Evolutionary conservation across 2,329 filamentous ascomycete genomes (phyloP).

Genomic region (Fusarium lyarnte): DNA sequence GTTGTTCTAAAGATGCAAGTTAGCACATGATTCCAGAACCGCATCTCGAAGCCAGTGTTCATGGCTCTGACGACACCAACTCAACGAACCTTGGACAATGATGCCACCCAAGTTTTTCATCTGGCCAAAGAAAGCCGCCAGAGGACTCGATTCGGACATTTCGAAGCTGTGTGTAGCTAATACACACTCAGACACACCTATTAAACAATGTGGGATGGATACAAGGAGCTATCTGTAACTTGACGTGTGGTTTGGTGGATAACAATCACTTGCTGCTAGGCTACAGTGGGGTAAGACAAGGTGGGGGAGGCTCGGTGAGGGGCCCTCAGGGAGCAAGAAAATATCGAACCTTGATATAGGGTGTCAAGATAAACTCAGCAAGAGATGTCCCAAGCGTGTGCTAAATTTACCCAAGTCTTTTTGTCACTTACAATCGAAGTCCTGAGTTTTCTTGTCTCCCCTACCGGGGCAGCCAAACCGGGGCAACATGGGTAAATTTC

Average conservation of each 20-base stretch:
- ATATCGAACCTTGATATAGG: too few species aligned
- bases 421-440: too few species aligned
- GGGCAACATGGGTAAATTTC: neutral
- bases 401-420: too few species aligned
- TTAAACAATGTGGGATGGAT: conserved; percentile 8
- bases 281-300: conserved; percentile 21
- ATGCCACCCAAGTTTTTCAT: conserved; percentile 58
- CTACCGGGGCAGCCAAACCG: neutral
- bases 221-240: conserved; percentile 34
- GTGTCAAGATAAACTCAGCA: too few species aligned
- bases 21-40: conserved; percentile 6
- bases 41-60: neutral
- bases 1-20: conserved; percentile 64
- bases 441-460: too few species aligned
- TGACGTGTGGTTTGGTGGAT: conserved; percentile 31
- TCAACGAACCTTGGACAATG: conserved; percentile 58
- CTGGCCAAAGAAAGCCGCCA: conserved; percentile 57
- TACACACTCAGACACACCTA: neutral
- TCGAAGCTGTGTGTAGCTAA: conserved; percentile 18
- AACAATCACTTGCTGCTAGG: conserved; percentile 28
- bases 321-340: too few species aligned
- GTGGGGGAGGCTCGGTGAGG: conserved; percentile 12
- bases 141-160: conserved; percentile 50
- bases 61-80: neutral
- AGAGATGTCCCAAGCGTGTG: too few species aligned